phyloP scores from a whole-genome alignment of 306 rosid genomes.

The Lathyrus sativus region DNA sequence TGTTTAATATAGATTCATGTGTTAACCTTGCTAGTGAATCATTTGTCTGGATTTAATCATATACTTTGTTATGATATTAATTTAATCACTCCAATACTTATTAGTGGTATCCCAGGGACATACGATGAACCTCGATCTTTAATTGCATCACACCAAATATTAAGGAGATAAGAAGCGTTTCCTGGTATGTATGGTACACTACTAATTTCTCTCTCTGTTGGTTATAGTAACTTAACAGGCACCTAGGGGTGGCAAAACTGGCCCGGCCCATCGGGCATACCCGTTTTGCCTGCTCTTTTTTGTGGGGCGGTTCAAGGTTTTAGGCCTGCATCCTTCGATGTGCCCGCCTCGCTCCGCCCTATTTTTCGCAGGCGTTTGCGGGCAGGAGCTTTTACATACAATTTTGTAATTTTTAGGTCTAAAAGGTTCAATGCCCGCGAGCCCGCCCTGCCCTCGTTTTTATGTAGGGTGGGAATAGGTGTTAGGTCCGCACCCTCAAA shows the following conservation, averaged over 20 bases:
- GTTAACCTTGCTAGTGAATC: slow-evolving; percentile 31
- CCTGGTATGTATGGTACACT: slow-evolving; percentile 62
- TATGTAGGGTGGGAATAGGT: too few species aligned
- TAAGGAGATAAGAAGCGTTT: slow-evolving; percentile 68
- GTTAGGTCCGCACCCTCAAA: too few species aligned
- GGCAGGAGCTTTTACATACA: too few species aligned
- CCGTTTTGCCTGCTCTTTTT: too few species aligned
- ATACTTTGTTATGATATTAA: slow-evolving; percentile 11
- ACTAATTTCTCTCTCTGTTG: slow-evolving; percentile 25
- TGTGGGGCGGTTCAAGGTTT: too few species aligned
- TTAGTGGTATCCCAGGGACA: slow-evolving; percentile 87
- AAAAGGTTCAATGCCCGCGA: too few species aligned
- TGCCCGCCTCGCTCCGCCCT: too few species aligned
- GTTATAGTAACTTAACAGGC: slow-evolving; percentile 10
- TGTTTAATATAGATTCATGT: slow-evolving; percentile 34
- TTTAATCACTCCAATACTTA: slow-evolving; percentile 66
- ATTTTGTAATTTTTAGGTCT: too few species aligned
- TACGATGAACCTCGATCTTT: slow-evolving; percentile 72
- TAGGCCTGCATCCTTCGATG: too few species aligned
- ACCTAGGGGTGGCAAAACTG: neutral
- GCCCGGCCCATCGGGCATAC: too few species aligned
- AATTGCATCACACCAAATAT: slow-evolving; percentile 59
- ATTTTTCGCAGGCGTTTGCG: too few species aligned
- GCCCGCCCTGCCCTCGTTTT: too few species aligned
- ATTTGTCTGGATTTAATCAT: slow-evolving; percentile 30